Percentiles rank a stretch among this genome's conserved stretches.
These are phyloP conservation scores for Macrolepiota fuliginosa DNA, from an alignment of 768 basidiomycete species.

Conservation along the genomic window DNA sequence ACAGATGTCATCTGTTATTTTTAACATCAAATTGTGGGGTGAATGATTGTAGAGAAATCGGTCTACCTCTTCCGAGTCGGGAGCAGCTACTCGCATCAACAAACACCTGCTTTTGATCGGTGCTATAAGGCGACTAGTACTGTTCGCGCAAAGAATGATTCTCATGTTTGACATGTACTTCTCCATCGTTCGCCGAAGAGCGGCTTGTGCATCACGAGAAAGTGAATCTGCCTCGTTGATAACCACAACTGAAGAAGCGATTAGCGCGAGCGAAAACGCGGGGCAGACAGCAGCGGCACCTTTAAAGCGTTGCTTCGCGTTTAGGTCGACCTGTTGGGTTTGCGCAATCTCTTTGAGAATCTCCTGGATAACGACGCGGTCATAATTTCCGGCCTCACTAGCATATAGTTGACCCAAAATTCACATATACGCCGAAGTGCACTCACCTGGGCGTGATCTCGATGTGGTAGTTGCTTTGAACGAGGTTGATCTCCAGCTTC, in stretches of 20 bases:
- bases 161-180: constrained; percentile 99
- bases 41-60: constrained; percentile 2
- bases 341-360: constrained; percentile 98
- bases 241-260: constrained; percentile 69
- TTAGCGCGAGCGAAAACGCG: neutral
- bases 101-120: constrained; percentile 96
- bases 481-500: constrained; percentile 94
- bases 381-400: constrained; percentile 95
- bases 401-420: neutral
- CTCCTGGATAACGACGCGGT: constrained; percentile 94
- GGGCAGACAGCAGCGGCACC: constrained; percentile 43
- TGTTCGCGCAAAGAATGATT: constrained; percentile 94
- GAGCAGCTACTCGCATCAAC: constrained; percentile 90
- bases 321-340: constrained; percentile 96
- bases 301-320: constrained; percentile 95
- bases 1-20: constrained; percentile 72
- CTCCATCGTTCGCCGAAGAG: constrained; percentile 96
- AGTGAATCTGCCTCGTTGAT: constrained; percentile 98
- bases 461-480: constrained; percentile 97
- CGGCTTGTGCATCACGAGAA: constrained; percentile 94
- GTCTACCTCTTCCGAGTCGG: constrained; percentile 68
- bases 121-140: constrained; percentile 92
- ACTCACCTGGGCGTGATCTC: constrained; percentile 94
- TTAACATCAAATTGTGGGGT: neutral
- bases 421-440: neutral